Evolutionary conservation across 2,329 filamentous ascomycete genomes (phyloP), one percentile per base, ranked within the genome.

Genomic region (Rasamsonia emersonii): DNA sequence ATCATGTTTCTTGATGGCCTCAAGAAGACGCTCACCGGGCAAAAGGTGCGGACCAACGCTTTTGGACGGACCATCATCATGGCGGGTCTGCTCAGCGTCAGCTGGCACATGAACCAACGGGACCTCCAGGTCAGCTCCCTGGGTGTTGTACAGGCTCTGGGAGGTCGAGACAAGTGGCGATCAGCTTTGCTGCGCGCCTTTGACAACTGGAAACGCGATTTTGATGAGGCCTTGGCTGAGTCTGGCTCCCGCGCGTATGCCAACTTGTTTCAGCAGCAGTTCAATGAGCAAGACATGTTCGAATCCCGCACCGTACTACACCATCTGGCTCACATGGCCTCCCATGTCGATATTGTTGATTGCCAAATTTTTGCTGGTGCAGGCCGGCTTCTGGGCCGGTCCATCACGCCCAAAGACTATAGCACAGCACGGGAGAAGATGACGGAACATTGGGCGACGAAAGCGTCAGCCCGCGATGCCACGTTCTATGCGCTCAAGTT

Each of bases 341-440:
- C 94, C 73, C 86, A 96, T 51, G 86, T 93, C 15, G 89, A 96
- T 51, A 86, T 96, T 33, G 84, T 93, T n/a, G 89, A 96, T 56
- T 89, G 86, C 49, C 89, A 96, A 59, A 93, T 96, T 43, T 95
- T 91, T 56, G 91, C 89, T 4, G 79, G 88, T 6, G 86, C 89
- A 1, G 84, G 80, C 45, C 73, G 88, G 18, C 71, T 95, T 2
- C 74, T 96, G 3, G 89, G 91, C 14, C 78, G 89, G 28, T 79
- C 80, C 1, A 93, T 96, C 39, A 86, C 84, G 1, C 69, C 76
- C 2, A 77, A 84, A 40, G 91, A 96, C 58, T 79, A 91, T 35
- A 78, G 71, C 41, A 80, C 77, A 30, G 86, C 86, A 3, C 77
- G 84, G 44, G 74, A 83, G 35, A 77, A 86, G 41, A 91, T 94